Evolutionary conservation across 2,329 filamentous ascomycete genomes (phyloP).

Genomic region (Aquanectria penicillioides): DNA sequence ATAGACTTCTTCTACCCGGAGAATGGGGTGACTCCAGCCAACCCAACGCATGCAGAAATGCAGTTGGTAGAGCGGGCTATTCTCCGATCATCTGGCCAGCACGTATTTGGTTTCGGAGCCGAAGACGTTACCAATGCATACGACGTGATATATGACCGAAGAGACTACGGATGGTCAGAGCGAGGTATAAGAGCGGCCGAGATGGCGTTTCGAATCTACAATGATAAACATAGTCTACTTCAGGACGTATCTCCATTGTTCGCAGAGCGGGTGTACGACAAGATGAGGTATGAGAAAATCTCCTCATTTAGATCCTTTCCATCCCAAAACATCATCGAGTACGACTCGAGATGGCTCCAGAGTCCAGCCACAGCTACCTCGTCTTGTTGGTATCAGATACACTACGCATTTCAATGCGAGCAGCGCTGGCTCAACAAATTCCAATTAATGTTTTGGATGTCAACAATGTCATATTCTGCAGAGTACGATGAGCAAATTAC

Average conservation of each 20-base stretch:
- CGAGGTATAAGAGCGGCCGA: background rate
- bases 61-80: conserved; percentile 27
- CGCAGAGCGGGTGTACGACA: background rate
- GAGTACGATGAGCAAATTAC: conserved; percentile 15
- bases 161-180: conserved; percentile 1
- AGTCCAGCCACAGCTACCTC: background rate
- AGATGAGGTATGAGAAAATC: background rate
- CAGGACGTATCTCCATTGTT: background rate
- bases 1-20: conserved; percentile 27
- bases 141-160: conserved; percentile 23
- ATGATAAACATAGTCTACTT: background rate
- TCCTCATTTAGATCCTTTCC: background rate
- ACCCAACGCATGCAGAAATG: background rate
- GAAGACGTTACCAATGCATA: conserved; percentile 24
- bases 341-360: conserved; percentile 31
- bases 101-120: conserved; percentile 31
- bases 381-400: conserved; percentile 28
- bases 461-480: conserved; percentile 24
- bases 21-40: fast-evolving
- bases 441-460: conserved; percentile 30
- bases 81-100: conserved; percentile 16
- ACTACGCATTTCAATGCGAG: conserved; percentile 24
- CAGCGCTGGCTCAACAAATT: conserved; percentile 27
- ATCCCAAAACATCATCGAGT: conserved; percentile 4
- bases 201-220: background rate